phyloP scores from a whole-genome alignment of 169 alveolate genomes.

The Plasmodium sp. region DNA sequence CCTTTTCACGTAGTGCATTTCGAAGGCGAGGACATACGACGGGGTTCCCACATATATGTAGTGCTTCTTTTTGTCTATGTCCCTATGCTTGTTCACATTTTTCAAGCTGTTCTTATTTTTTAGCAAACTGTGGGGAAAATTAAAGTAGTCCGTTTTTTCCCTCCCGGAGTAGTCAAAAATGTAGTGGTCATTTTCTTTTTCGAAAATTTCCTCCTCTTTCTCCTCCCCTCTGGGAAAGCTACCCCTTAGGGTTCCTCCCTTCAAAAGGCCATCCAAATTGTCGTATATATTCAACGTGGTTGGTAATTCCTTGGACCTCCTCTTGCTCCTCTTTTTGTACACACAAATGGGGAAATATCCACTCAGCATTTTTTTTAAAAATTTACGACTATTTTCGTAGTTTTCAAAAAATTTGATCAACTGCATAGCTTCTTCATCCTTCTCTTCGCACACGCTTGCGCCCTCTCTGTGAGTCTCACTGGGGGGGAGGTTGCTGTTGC shows the following conservation, averaged over 20 bases:
- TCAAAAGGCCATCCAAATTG: slow-evolving; percentile 38
- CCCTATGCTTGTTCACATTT: slow-evolving; percentile 6
- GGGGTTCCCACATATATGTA: slow-evolving; percentile 60
- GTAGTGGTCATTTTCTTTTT: slow-evolving; percentile 5
- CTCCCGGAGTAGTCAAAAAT: slow-evolving; percentile 45
- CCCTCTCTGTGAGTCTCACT: neutral
- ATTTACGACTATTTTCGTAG: slow-evolving; percentile 40
- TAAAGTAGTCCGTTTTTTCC: slow-evolving; percentile 20
- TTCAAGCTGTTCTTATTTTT: slow-evolving; percentile 23
- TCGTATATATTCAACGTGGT: slow-evolving; percentile 52
- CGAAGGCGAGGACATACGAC: slow-evolving; percentile 38
- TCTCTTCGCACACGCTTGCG: neutral
- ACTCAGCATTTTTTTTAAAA: slow-evolving; percentile 14
- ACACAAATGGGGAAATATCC: slow-evolving; percentile 45
- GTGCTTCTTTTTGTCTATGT: slow-evolving; percentile 7
- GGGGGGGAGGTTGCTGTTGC: neutral
- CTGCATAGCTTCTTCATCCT: neutral
- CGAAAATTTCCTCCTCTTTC: neutral
- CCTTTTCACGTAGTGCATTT: slow-evolving; percentile 14
- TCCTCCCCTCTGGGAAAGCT: neutral
- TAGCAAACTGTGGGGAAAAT: slow-evolving; percentile 29
- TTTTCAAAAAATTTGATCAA: slow-evolving; percentile 32
- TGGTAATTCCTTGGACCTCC: slow-evolving; percentile 34
- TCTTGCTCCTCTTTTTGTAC: slow-evolving; percentile 39
- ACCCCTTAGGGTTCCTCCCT: neutral